phyloP scores from a whole-genome alignment of 805 yeast species.

The Nadsonia fulvescens region DNA sequence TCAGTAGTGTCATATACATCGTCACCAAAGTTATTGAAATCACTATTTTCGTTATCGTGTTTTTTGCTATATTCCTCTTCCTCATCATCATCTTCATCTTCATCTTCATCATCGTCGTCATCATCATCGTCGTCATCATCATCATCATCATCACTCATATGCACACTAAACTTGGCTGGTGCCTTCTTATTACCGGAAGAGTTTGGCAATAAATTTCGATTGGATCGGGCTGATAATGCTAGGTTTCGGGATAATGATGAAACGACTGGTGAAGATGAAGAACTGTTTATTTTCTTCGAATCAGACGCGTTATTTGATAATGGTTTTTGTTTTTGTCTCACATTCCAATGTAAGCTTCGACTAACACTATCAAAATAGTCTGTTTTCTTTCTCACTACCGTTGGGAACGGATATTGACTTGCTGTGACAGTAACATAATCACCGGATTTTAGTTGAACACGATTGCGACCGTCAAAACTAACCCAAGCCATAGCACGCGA shows the following conservation, averaged over 20 bases:
- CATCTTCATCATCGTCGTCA: conserved; percentile 5
- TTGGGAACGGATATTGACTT: conserved; percentile 81
- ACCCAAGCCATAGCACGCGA: conserved; percentile 91
- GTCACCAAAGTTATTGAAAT: too few relatives aligned
- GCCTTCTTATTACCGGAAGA: too few relatives aligned
- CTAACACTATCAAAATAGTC: conserved; percentile 79
- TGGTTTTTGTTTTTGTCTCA: conserved; percentile 69
- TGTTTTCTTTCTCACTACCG: conserved; percentile 41
- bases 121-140: conserved; percentile 5
- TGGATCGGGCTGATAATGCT: too few relatives aligned
- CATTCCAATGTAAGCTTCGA: conserved; percentile 82
- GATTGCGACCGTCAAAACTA: conserved; percentile 78
- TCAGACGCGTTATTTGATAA: too few relatives aligned
- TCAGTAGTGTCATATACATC: too few relatives aligned
- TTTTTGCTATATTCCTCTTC: conserved; percentile 4
- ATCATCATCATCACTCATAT: too few relatives aligned
- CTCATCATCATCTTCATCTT: conserved; percentile 2
- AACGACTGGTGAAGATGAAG: too few relatives aligned
- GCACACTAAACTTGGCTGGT: too few relatives aligned
- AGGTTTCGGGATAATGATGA: too few relatives aligned
- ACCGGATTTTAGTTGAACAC: conserved; percentile 64
- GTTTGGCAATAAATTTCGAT: too few relatives aligned
- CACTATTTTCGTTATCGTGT: conserved; percentile 3
- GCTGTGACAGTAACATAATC: conserved; percentile 73
- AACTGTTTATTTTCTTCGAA: too few relatives aligned